Evolutionary conservation across 768 basidiomycete species (phyloP), one percentile per base, ranked within the genome.

Genomic region (Sistotremastrum niveocremeum): DNA sequence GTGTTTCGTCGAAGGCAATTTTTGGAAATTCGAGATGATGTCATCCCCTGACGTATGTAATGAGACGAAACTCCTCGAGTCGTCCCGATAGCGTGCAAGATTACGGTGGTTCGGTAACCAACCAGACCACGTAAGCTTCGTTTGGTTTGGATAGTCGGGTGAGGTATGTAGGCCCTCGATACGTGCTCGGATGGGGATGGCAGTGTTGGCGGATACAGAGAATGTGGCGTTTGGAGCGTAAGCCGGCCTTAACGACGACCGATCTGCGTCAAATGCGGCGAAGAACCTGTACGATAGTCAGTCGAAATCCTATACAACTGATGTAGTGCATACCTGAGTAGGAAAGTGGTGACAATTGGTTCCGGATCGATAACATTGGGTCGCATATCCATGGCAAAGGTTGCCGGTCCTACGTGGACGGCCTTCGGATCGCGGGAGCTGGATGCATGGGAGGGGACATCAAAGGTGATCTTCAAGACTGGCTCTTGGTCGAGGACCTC

Each of bases 161-260:
- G 75, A 74, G 5, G 62, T 57, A 50, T 85, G 79, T 51, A 79
- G 70, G 20, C 80, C 81, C 57, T 81, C 73, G 40, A 84, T 68
- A 41, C 84, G 74, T 0, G 87, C 84, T 10, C 91, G 82, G 5
- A 71, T 60, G 4, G 87, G 87, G 50, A 93, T 84, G 5, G 74
- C 59, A 1, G 91, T 93, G 59, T 91, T 93, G 54, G 77, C 76
- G 12, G 82, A 84, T 59, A 81, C 84, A 1, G 91, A 95, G 60
- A 97, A 91, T 6, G 90, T 93, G n/a, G 93, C 85, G 7, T 74
- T 65, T 1, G 84, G 77, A 49, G 85, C 76, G 59, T 98, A 99
- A 12, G 73, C 87, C 40, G 81, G 69, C 10, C 74, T 56, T 5
- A 97, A 71, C 0, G 69, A 63, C 0, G 71, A 62, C 11, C 94